A percentile compares a stretch with the other conserved stretches of the same genome.
Conservation (phyloP, 768 basidiomycete species). For the Phallus indusiatus region DNA sequence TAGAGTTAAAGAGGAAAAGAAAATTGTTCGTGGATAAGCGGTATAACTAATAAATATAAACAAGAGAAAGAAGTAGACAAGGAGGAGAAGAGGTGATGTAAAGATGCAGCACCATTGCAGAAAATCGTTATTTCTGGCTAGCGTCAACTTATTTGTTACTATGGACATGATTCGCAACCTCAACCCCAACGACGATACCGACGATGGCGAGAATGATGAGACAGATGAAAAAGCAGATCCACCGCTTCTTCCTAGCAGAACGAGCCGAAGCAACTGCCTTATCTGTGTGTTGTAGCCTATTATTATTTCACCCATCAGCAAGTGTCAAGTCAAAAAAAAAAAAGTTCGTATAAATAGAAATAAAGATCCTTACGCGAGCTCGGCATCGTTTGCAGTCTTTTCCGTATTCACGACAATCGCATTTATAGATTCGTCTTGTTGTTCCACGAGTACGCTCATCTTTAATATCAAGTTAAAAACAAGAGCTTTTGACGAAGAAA, state of each 20-base stretch:
- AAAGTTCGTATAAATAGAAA: neutral
- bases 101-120: conserved; percentile 7
- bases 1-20: neutral
- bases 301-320: neutral
- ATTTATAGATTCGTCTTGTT: conserved; percentile 70
- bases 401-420: conserved; percentile 52
- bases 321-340: neutral
- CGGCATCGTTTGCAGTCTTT: conserved; percentile 61
- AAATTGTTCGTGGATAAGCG: conserved; percentile 9
- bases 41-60: conserved; percentile 3
- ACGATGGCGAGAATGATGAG: conserved; percentile 58
- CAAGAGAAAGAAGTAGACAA: conserved; percentile 1
- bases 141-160: conserved; percentile 19
- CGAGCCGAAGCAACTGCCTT: conserved; percentile 82
- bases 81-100: conserved; percentile 9
- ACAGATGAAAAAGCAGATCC: conserved; percentile 85
- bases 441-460: conserved; percentile 71
- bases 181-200: conserved; percentile 51
- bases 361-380: conserved; percentile 47
- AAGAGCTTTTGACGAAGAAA: neutral
- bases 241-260: conserved; percentile 88
- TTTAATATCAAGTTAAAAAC: conserved; percentile 19
- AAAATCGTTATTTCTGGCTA: neutral
- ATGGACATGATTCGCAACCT: conserved; percentile 41
- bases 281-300: conserved; percentile 71